phyloP scores from a whole-genome alignment of 2,329 filamentous ascomycete genomes.

The Rutstroemia sydowiana region DNA sequence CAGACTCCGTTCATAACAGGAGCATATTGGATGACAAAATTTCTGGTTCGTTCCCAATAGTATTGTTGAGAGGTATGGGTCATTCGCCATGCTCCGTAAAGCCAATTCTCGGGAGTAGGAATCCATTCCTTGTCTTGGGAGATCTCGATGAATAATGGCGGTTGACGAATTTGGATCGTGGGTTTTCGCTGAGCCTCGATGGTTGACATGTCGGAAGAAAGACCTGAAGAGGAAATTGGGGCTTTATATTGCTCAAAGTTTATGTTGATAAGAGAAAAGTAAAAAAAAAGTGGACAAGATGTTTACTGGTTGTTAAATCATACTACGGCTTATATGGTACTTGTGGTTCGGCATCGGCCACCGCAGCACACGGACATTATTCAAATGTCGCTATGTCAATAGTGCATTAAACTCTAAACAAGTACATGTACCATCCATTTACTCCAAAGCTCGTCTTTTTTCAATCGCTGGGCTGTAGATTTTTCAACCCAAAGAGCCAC shows the following conservation, averaged over 20 bases:
- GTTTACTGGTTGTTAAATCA: too few relatives aligned
- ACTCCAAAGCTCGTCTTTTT: not conserved
- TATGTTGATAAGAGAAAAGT: too few relatives aligned
- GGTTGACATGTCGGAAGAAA: not conserved
- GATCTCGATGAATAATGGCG: not conserved
- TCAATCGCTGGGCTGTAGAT: not conserved
- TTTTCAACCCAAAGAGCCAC: conserved; percentile 2
- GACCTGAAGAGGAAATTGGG: not conserved
- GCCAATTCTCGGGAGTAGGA: conserved; percentile 1
- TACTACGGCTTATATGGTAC: too few relatives aligned
- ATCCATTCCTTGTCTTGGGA: not conserved
- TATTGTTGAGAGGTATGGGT: conserved; percentile 5
- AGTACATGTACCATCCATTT: not conserved
- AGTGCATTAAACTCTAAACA: not conserved
- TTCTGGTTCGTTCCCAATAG: conserved; percentile 4
- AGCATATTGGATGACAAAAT: conserved; percentile 2
- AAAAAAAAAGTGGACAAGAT: too few relatives aligned
- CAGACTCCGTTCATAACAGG: conserved; percentile 2
- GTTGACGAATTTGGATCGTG: not conserved
- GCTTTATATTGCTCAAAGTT: too few relatives aligned
- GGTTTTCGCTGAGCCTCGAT: not conserved
- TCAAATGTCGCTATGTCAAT: too few relatives aligned
- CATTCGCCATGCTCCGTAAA: conserved; percentile 2
- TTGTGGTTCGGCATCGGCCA: too few relatives aligned
- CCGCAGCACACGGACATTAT: too few relatives aligned